Percentiles rank a stretch among this genome's conserved stretches.
phyloP scores from a whole-genome alignment of 768 basidiomycete genomes.

The Xerocomellus amylosporus region DNA sequence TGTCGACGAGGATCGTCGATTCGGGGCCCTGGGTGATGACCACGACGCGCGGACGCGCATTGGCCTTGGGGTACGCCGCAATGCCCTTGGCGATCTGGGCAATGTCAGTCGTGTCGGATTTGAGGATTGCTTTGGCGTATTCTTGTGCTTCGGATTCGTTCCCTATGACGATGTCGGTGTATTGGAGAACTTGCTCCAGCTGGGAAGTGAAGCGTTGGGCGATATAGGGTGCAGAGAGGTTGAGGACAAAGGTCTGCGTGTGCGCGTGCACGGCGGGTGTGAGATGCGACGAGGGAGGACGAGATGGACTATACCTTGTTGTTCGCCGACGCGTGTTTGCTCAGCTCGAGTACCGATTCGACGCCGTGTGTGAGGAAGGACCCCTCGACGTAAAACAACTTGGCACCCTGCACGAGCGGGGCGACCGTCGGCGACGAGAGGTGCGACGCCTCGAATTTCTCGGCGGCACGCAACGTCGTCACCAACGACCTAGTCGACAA shows the following conservation, averaged over 20 bases:
- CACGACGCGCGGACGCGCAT: conserved; percentile 76
- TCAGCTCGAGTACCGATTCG: conserved; percentile 65
- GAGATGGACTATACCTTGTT: conserved; percentile 59
- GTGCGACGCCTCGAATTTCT: conserved; percentile 82
- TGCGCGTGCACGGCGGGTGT: background rate
- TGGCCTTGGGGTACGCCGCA: conserved; percentile 73
- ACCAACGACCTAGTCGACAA: conserved; percentile 69
- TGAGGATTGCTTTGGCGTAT: conserved; percentile 74
- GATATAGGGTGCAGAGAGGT: conserved; percentile 98
- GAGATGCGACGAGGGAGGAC: background rate
- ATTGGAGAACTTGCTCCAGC: conserved; percentile 76
- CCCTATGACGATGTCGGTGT: conserved; percentile 89
- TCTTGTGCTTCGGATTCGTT: conserved; percentile 93
- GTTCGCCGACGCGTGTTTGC: conserved; percentile 69
- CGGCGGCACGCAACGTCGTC: conserved; percentile 86
- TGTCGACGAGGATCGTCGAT: conserved; percentile 72
- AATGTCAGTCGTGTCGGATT: conserved; percentile 64
- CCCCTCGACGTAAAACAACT: conserved; percentile 91
- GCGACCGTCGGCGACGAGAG: conserved; percentile 73
- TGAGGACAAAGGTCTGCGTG: conserved; percentile 76
- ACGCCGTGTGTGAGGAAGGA: conserved; percentile 96
- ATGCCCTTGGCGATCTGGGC: conserved; percentile 68
- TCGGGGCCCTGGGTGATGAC: conserved; percentile 89
- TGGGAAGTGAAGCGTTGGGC: conserved; percentile 86
- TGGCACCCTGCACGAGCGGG: conserved; percentile 73